These are phyloP conservation scores for Nicotiana sylvestris DNA, from an alignment of 257 asterid species.

Conservation along the genomic window DNA sequence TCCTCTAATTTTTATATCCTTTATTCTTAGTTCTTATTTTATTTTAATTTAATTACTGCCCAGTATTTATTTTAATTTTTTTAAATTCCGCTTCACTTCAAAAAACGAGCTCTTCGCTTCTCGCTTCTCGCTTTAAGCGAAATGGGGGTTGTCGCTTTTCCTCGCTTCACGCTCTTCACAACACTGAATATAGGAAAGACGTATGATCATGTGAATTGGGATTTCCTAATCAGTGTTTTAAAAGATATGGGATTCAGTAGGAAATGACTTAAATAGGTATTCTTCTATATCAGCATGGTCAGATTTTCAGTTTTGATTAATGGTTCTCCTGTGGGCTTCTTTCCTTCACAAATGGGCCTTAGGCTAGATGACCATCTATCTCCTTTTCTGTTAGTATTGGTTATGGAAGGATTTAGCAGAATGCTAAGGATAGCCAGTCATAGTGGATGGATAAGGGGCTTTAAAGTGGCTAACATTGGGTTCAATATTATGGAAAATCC, in stretches of 20 bases:
- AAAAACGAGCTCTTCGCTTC: too few relatives aligned
- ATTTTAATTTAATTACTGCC: too few relatives aligned
- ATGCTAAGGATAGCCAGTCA: neutral
- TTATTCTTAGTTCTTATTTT: too few relatives aligned
- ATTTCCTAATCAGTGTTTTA: neutral
- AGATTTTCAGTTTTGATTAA: neutral
- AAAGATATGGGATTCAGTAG: neutral
- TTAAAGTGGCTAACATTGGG: neutral
- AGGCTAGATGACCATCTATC: neutral
- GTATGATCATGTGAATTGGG: neutral
- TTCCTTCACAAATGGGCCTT: neutral
- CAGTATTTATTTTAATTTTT: too few relatives aligned
- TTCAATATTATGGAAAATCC: neutral
- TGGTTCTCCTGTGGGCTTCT: neutral
- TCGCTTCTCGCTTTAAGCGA: too few relatives aligned
- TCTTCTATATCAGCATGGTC: neutral
- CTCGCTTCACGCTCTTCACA: too few relatives aligned
- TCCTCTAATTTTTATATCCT: too few relatives aligned
- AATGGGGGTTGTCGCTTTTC: too few relatives aligned
- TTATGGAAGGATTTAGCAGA: neutral
- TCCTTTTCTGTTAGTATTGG: neutral
- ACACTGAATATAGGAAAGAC: neutral
- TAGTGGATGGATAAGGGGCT: neutral
- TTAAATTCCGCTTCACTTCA: too few relatives aligned
- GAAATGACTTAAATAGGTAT: neutral